Percentiles rank a stretch among this genome's conserved stretches.
Conservation (phyloP, 2,329 filamentous ascomycete species). For the Domatiomyces globalis region DNA sequence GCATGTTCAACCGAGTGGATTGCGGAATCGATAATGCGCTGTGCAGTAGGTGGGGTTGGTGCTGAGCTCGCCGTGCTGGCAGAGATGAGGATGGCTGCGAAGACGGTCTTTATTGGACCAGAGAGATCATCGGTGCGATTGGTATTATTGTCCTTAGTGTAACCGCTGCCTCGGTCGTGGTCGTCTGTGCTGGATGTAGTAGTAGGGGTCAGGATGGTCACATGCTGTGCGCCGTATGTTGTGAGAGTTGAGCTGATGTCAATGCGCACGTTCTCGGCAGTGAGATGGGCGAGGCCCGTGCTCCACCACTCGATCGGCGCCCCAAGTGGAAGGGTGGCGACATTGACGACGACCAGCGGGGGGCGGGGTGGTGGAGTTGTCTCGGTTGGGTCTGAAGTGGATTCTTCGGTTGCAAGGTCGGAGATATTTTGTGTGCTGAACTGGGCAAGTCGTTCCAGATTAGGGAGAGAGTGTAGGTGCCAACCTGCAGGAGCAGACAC, state of each 20-base stretch:
- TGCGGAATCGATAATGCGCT: not conserved
- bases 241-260: not conserved
- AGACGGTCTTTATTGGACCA: not conserved
- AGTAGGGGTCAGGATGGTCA: not conserved
- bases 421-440: slow-evolving; percentile 8
- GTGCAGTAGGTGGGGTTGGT: no score
- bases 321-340: slow-evolving; percentile 59
- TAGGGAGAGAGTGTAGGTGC: slow-evolving; percentile 15
- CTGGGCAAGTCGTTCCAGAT: slow-evolving; percentile 28
- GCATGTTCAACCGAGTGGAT: not conserved
- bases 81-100: not conserved
- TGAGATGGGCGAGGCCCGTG: slow-evolving; percentile 39
- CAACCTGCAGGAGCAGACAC: slow-evolving; percentile 1
- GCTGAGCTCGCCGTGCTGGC: not conserved
- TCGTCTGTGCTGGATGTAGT: not conserved
- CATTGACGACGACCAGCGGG: slow-evolving; percentile 60
- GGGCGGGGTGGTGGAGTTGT: slow-evolving; percentile 32
- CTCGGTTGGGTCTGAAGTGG: slow-evolving; percentile 6
- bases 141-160: not conserved
- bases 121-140: not conserved
- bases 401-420: not conserved
- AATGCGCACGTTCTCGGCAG: not conserved
- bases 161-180: not conserved
- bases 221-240: not conserved
- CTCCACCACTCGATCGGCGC: slow-evolving; percentile 77